These are phyloP conservation scores for Hortiboletus campestris DNA, from an alignment of 768 basidiomycete genomes.

Conservation along the genomic window DNA sequence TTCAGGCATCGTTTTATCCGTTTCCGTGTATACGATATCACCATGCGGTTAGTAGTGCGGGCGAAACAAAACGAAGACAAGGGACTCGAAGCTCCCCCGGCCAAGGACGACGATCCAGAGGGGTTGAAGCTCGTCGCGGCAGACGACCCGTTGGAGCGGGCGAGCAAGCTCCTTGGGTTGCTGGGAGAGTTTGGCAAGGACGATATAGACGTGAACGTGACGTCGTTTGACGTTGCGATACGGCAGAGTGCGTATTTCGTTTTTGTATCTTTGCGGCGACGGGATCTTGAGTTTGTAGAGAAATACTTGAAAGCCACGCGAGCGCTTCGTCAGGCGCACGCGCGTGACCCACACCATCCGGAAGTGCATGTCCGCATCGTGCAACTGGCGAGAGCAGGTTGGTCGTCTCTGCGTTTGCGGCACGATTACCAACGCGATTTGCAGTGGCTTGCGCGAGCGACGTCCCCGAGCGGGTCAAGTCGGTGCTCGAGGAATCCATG, in stretches of 20 bases:
- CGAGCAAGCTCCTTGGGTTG: slow-evolving; percentile 67
- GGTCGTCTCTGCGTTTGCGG: slow-evolving; percentile 4
- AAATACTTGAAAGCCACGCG: slow-evolving; percentile 77
- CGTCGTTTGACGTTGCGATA: slow-evolving; percentile 77
- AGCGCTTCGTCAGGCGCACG: slow-evolving; percentile 58
- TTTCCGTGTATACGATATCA: slow-evolving; percentile 11
- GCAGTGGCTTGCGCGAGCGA: slow-evolving; percentile 47
- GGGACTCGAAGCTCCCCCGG: slow-evolving; percentile 53
- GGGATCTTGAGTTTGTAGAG: slow-evolving; percentile 42
- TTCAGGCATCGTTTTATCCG: slow-evolving; percentile 12
- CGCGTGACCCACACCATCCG: slow-evolving; percentile 54
- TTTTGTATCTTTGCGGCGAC: not conserved
- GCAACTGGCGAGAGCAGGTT: slow-evolving; percentile 59
- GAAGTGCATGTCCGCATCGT: slow-evolving; percentile 71
- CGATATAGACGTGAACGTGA: slow-evolving; percentile 69
- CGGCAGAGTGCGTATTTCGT: slow-evolving; percentile 62
- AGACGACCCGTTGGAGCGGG: slow-evolving; percentile 69
- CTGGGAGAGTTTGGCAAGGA: slow-evolving; percentile 50
- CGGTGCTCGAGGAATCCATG: slow-evolving; percentile 48
- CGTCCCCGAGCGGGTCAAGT: slow-evolving; percentile 45
- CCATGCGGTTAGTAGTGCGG: slow-evolving; percentile 22
- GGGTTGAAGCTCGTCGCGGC: slow-evolving; percentile 67
- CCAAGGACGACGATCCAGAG: slow-evolving; percentile 82
- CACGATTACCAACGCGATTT: not conserved
- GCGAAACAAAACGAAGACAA: slow-evolving; percentile 57